Evolutionary conservation across 2,329 filamentous ascomycete species (phyloP), one percentile per base, ranked within the genome.

Genomic region (Ascochyta viciae-villosae): DNA sequence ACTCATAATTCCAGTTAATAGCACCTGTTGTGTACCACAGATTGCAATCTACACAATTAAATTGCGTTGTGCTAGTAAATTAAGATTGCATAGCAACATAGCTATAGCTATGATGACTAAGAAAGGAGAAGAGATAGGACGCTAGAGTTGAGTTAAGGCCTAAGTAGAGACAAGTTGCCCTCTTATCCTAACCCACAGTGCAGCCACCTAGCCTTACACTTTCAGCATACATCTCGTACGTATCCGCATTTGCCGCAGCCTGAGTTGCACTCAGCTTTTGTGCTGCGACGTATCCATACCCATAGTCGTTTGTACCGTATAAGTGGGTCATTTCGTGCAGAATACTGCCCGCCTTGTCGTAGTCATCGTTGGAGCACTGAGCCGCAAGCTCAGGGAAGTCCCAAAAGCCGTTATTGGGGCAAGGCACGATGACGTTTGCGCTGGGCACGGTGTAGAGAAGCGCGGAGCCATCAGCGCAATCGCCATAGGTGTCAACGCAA

Each of bases 181-280:
- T 19, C 16, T 19, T 19, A 19, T 19, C 16, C 31, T 50, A 58
- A 38, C 56, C 51, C 31, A 50, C 45, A 8, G 56, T 59, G 51
- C 56, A 59, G 16, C 56, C 50, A 33, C 51, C 56, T 3, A 55
- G 27, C 38, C 56, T 51, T 13, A 59, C 56, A 16, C 56, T 55
- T 43, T 55, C 56, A 9, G 56, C 56, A 47, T 55, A 59, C 56
- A 59, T 59, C 47, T 55, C 56, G 38, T 59, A 55, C 39, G 56
- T 59, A 52, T 59, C 51, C 27, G 51, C 56, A 43, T 59, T 59
- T 3, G 38, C 44, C 3, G 51, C 51, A 3, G 56, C 56, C 42
- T 52, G 38, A 4, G 13, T 49, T 5, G 47, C 56, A 19, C 51
- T 55, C 38, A 59, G 26, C 22, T 45, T 45, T 22, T 59, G 44